phyloP scores from a whole-genome alignment of 768 basidiomycete species.

The Myochromella boudieri region DNA sequence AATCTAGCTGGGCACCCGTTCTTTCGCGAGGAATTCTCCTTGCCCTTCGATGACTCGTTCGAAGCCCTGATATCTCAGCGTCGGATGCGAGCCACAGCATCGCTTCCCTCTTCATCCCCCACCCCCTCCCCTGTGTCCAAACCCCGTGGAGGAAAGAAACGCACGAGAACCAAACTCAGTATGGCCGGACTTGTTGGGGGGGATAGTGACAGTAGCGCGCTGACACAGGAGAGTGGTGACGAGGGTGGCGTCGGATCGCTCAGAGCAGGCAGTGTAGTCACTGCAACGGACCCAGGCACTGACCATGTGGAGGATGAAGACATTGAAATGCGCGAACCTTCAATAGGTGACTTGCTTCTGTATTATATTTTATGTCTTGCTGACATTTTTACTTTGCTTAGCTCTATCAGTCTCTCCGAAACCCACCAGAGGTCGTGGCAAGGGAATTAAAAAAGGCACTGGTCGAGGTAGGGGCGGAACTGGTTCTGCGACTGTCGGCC shows the following conservation, averaged over 20 bases:
- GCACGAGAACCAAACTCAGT: slow-evolving; percentile 54
- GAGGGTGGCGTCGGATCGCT: slow-evolving; percentile 62
- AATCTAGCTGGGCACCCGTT: slow-evolving; percentile 70
- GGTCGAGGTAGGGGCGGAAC: slow-evolving; percentile 22
- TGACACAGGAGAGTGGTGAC: slow-evolving; percentile 82
- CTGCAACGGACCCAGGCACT: slow-evolving; percentile 70
- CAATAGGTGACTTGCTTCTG: slow-evolving; percentile 44
- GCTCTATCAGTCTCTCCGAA: slow-evolving; percentile 38
- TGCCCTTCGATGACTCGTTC: slow-evolving; percentile 60
- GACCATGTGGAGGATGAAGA: slow-evolving; percentile 72
- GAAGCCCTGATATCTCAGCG: slow-evolving; percentile 62
- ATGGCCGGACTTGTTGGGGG: slow-evolving; percentile 77
- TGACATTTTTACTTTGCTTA: slow-evolving; percentile 14
- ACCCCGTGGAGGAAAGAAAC: slow-evolving; percentile 33
- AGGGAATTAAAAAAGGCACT: slow-evolving; percentile 28
- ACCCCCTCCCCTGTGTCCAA: slow-evolving; percentile 39
- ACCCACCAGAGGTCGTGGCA: slow-evolving; percentile 33
- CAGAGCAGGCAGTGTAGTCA: slow-evolving; percentile 58
- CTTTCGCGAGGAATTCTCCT: slow-evolving; percentile 68
- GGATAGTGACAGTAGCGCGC: slow-evolving; percentile 81
- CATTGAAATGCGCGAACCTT: slow-evolving; percentile 55
- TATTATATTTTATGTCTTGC: neutral
- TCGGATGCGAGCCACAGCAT: slow-evolving; percentile 63
- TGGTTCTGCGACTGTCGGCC: slow-evolving; percentile 27
- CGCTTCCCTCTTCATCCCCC: slow-evolving; percentile 62